Base-by-base conservation (phyloP, 306 rosid species). In the Acacia confusa region DNA sequence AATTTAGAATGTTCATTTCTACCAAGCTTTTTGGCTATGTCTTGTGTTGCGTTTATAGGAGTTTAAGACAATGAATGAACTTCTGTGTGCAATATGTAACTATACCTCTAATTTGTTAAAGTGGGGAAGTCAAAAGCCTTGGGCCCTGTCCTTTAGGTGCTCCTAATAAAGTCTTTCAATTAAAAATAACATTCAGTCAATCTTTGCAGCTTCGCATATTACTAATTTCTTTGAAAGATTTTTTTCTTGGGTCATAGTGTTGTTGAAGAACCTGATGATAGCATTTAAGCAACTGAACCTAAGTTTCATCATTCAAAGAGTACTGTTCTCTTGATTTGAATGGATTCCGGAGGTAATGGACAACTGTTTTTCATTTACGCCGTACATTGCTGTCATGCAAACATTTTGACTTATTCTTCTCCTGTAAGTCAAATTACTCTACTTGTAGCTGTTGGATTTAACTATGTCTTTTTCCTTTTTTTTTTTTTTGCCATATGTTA, bases 401-500 rank as follows among this genome's bases (percentile, higher is more conserved):
- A 40, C 52, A 19, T 57, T 66, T 19, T 45, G 41, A 50, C 34
- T 40, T 70, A 14, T 27, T 75, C 7, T 75, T 63, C 27, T 68
- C 44, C 58, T 47, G 30, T 55, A 45, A 71, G 38, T 83, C 28
- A 44, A 43, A 45, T 61, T 32, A 72, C 64, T 82, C 57, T 3
- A 13, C 28, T 19, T 55, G 52, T 57, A 41, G 12, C 36, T 58
- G 72, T 73, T 47, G n/a, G 83, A 75, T 36, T 48, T 77, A 69
- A 30, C 72, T 65, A 20, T n/a, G 32, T 71, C 1, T 82, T 81
- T 78, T 6, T 76, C 3, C 14, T 75, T 79, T 44, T 72, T 78
- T 6, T 76, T 10, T 28, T 75, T 79, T 44, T 72, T 4, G 4
- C 19, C 79, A 74, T 47, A 75, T 47, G 69, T 78, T 77, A 95